Conservation (phyloP, 352 stramenopile genomes). For the Pythium chondricola region DNA sequence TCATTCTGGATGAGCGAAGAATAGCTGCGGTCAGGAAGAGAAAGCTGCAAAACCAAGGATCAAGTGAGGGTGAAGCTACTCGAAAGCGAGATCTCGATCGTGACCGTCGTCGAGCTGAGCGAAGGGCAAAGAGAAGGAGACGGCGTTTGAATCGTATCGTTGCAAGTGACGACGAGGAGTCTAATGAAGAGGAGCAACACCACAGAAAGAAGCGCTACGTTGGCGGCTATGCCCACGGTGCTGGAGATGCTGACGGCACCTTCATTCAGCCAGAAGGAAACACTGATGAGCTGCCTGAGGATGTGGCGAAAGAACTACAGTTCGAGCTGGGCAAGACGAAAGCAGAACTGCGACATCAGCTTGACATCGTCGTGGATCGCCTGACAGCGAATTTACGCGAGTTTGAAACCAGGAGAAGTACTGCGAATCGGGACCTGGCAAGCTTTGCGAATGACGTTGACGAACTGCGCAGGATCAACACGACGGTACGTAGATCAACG, state of each 20-base stretch:
- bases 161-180: slow-evolving; percentile 29
- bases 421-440: too few species aligned
- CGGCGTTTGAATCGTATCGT: slow-evolving; percentile 25
- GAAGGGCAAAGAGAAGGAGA: not conserved
- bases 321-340: slow-evolving; percentile 43
- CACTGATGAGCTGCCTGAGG: slow-evolving; percentile 58
- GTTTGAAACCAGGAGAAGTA: slow-evolving; percentile 33
- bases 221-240: slow-evolving; percentile 59
- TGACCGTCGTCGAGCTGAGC: not conserved
- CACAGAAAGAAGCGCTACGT: slow-evolving; percentile 43
- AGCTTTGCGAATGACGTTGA: too few species aligned
- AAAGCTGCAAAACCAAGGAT: too few species aligned
- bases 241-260: slow-evolving; percentile 44
- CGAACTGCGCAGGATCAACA: slow-evolving; percentile 25
- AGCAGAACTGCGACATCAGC: slow-evolving; percentile 25
- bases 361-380: slow-evolving; percentile 22
- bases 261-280: slow-evolving; percentile 87
- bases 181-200: slow-evolving; percentile 5
- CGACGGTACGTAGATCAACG: too few species aligned
- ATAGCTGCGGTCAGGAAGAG: not conserved
- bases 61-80: too few species aligned
- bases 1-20: slow-evolving; percentile 13
- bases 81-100: not conserved
- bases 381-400: slow-evolving; percentile 39
- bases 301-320: slow-evolving; percentile 56